phyloP scores from a whole-genome alignment of 192 early-diverging fungal species.

The Linnemannia zychae region DNA sequence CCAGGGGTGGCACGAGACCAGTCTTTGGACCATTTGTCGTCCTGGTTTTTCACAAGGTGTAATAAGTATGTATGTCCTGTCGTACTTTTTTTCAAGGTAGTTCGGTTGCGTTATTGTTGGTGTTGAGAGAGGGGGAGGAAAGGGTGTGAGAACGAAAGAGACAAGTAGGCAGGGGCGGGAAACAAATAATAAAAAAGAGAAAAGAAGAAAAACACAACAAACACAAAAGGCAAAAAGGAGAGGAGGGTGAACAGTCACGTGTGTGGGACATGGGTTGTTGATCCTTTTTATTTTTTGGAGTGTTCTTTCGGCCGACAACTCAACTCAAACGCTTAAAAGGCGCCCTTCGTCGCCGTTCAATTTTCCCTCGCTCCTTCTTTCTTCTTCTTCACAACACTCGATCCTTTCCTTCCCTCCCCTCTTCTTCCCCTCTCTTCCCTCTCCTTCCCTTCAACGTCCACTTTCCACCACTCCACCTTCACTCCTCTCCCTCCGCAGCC shows the following conservation, averaged over 20 bases:
- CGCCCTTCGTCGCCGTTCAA: not conserved
- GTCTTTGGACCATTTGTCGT: constrained; percentile 33
- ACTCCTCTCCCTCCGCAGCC: not conserved
- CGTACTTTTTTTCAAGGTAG: not conserved
- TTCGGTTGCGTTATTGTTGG: not conserved
- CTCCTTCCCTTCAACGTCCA: too few relatives aligned
- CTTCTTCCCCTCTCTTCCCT: not conserved
- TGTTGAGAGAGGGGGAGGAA: too few relatives aligned
- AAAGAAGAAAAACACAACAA: not conserved
- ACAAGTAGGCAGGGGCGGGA: constrained; percentile 6
- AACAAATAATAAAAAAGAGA: not conserved
- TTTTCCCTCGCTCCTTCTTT: not conserved
- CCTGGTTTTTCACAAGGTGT: not conserved
- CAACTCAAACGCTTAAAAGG: not conserved
- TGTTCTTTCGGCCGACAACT: not conserved
- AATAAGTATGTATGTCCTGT: not conserved
- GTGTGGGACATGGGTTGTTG: not conserved
- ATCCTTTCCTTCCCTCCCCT: not conserved
- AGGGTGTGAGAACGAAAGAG: not conserved
- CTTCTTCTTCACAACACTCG: constrained; percentile 5
- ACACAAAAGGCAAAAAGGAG: not conserved
- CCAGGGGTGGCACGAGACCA: constrained; percentile 44
- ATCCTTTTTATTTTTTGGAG: not conserved
- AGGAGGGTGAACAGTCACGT: not conserved
- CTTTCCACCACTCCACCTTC: not conserved